A percentile compares a stretch with the other conserved stretches of the same genome.
These are phyloP conservation scores for Picea engelmannii DNA, from an alignment of 83 land plant genomes.

Conservation along the genomic window DNA sequence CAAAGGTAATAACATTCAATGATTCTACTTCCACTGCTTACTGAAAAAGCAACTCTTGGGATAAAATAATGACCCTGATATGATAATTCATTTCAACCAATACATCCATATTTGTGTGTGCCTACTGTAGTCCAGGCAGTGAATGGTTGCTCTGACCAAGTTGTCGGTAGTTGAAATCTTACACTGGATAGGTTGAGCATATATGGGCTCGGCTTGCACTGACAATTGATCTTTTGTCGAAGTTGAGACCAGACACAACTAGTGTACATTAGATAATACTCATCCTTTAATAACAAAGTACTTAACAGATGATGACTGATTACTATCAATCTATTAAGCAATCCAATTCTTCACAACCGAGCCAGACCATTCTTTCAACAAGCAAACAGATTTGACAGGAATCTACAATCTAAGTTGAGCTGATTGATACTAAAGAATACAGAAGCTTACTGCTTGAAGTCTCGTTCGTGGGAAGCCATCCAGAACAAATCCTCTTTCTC, in stretches of 20 bases:
- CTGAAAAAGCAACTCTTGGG: background rate
- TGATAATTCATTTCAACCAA: background rate
- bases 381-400: background rate
- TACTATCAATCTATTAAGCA: background rate
- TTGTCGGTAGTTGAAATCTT: background rate
- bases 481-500: constrained; percentile 80
- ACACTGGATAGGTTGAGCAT: too few species aligned
- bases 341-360: background rate
- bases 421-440: too few species aligned
- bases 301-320: background rate
- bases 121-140: background rate
- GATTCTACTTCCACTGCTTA: background rate
- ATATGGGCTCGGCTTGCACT: too few species aligned
- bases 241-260: background rate
- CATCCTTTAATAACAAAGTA: background rate
- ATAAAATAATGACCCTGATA: background rate
- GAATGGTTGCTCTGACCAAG: background rate
- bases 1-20: too few species aligned
- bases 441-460: constrained; percentile 65
- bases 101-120: background rate
- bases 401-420: background rate
- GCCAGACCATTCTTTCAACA: background rate
- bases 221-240: too few species aligned
- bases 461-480: constrained; percentile 83
- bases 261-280: background rate